These are phyloP conservation scores for Bretziella fagacearum DNA, from an alignment of 2,329 filamentous ascomycete species.

Conservation along the genomic window DNA sequence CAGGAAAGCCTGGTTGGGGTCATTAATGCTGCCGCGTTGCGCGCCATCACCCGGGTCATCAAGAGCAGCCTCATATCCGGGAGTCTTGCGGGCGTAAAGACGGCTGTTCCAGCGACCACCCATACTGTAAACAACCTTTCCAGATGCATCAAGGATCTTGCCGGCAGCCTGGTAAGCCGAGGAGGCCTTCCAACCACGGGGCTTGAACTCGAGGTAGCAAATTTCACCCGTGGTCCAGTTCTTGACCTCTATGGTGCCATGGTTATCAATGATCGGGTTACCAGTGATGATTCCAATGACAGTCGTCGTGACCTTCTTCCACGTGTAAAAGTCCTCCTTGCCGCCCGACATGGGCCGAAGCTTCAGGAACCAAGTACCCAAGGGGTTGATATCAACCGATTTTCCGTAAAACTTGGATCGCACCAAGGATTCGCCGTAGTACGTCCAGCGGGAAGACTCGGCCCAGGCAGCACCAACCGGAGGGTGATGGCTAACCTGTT, in stretches of 20 bases:
- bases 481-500: slow-evolving; percentile 95
- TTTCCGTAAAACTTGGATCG: slow-evolving; percentile 96
- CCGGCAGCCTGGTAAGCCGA: slow-evolving; percentile 80
- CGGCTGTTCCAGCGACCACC: slow-evolving; percentile 96
- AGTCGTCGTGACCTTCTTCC: slow-evolving; percentile 96
- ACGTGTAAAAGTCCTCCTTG: slow-evolving; percentile 80
- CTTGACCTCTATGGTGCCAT: slow-evolving; percentile 90
- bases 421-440: slow-evolving; percentile 89
- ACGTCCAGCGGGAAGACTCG: slow-evolving; percentile 87
- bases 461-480: slow-evolving; percentile 87
- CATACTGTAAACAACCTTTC: slow-evolving; percentile 73
- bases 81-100: slow-evolving; percentile 82
- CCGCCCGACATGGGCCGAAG: slow-evolving; percentile 59
- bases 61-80: slow-evolving; percentile 66
- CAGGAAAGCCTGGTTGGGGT: slow-evolving; percentile 62
- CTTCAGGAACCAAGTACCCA: slow-evolving; percentile 92
- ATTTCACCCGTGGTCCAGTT: slow-evolving; percentile 92
- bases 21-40: slow-evolving; percentile 37
- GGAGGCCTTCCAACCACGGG: slow-evolving; percentile 86
- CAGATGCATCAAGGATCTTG: slow-evolving; percentile 63
- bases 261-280: slow-evolving; percentile 93
- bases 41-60: slow-evolving; percentile 36
- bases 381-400: slow-evolving; percentile 89
- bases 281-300: slow-evolving; percentile 98
- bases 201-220: slow-evolving; percentile 83